These are phyloP conservation scores for Vitis riparia DNA, from an alignment of 164 flowering plant species.

Conservation along the genomic window DNA sequence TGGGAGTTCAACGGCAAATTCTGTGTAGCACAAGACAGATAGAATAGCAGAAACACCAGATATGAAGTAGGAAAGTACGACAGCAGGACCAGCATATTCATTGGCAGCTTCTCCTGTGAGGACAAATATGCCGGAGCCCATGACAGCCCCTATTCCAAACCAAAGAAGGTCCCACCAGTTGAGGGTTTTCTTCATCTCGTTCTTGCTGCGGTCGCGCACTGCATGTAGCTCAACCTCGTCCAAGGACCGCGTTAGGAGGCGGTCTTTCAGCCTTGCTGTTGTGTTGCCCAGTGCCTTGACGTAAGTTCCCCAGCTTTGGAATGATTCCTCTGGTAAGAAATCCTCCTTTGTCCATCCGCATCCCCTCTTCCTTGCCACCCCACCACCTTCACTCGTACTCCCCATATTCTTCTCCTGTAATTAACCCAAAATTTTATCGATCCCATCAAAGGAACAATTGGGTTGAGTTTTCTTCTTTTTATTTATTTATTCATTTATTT, in stretches of 20 bases:
- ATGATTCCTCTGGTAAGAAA: constrained; percentile 51
- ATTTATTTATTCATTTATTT: too few species aligned
- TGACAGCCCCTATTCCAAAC: constrained; percentile 47
- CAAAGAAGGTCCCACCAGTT: constrained; percentile 55
- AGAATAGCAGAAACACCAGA: constrained; percentile 46
- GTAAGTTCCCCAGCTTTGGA: constrained; percentile 39
- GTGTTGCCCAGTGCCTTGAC: constrained; percentile 30
- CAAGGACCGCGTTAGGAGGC: constrained; percentile 31
- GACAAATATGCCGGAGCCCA: constrained; percentile 56
- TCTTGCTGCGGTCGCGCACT: constrained; percentile 30
- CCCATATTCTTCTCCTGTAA: constrained; percentile 8
- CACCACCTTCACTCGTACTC: constrained; percentile 1
- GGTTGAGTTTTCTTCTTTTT: too few species aligned
- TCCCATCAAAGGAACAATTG: too few species aligned
- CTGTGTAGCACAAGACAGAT: constrained; percentile 53
- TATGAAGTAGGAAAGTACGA: constrained; percentile 34
- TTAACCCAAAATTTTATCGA: too few species aligned
- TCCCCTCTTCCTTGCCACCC: constrained; percentile 13
- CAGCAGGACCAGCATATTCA: constrained; percentile 42
- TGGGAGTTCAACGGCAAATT: constrained; percentile 49
- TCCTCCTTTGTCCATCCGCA: constrained; percentile 35
- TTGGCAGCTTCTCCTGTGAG: constrained; percentile 46
- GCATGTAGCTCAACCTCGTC: constrained; percentile 36
- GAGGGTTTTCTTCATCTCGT: constrained; percentile 46
- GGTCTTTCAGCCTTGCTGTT: constrained; percentile 31